phyloP scores from a whole-genome alignment of 2,329 filamentous ascomycete genomes.

The Ophiocordyceps unilateralis region DNA sequence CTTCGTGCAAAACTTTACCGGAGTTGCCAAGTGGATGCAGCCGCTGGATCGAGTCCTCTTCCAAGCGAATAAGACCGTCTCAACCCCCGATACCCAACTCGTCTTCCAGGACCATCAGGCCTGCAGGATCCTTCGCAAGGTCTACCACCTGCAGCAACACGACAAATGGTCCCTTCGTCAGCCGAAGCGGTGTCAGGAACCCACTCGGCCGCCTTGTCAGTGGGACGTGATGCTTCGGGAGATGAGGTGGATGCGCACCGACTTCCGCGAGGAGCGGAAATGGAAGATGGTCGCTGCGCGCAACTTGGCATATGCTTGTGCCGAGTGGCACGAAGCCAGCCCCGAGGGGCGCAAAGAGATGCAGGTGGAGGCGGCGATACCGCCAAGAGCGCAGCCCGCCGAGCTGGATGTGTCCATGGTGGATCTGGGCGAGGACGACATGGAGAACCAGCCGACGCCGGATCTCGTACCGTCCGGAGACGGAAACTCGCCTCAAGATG shows the following conservation, averaged over 20 bases:
- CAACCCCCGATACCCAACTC: conserved; percentile 68
- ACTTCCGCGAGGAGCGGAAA: conserved; percentile 85
- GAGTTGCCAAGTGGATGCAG: conserved; percentile 41
- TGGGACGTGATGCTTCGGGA: conserved; percentile 78
- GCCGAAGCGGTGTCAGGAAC: conserved; percentile 69
- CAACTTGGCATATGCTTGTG: conserved; percentile 67
- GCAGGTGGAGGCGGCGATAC: conserved; percentile 45
- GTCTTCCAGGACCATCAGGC: conserved; percentile 76
- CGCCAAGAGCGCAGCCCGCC: conserved; percentile 17
- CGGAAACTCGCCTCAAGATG: conserved; percentile 34
- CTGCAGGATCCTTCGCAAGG: conserved; percentile 66
- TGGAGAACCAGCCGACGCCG: conserved; percentile 39
- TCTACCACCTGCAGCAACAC: conserved; percentile 79
- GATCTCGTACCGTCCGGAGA: conserved; percentile 50
- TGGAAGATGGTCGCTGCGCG: conserved; percentile 77
- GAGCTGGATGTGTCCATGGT: conserved; percentile 15
- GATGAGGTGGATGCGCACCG: conserved; percentile 96
- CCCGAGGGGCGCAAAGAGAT: conserved; percentile 46
- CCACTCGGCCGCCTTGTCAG: conserved; percentile 57
- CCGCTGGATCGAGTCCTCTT: conserved; percentile 55
- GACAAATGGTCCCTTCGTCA: conserved; percentile 90
- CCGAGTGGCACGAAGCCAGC: conserved; percentile 56
- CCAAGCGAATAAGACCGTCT: conserved; percentile 77
- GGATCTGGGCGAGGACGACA: conserved; percentile 14
- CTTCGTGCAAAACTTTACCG: conserved; percentile 40